Evolutionary conservation across 1,284 basidiomycete species (phyloP).

Genomic region (Melampsora larici-populina): DNA sequence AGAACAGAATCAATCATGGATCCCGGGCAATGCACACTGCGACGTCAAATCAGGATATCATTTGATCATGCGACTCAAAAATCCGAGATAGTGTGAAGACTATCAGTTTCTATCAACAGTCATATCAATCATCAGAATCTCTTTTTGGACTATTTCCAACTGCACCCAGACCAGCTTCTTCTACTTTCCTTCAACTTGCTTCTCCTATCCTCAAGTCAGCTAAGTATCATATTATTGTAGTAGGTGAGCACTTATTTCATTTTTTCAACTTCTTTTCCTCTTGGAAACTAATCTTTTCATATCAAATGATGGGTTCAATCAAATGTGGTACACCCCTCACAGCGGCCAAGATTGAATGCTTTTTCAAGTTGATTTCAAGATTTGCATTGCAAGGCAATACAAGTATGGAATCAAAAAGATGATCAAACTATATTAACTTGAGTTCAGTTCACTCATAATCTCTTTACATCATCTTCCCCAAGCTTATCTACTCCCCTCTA

Average conservation of each 20-base stretch:
- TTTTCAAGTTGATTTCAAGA: slow-evolving; percentile 98
- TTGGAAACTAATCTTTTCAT: slow-evolving; percentile 22
- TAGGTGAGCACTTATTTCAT: slow-evolving; percentile 46
- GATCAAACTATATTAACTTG: slow-evolving; percentile 50
- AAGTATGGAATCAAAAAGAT: too few species aligned
- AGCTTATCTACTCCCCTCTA: background rate
- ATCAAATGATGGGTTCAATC: slow-evolving; percentile 68
- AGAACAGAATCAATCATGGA: slow-evolving; percentile 84
- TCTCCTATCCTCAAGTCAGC: slow-evolving; percentile 32
- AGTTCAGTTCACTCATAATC: slow-evolving; percentile 9
- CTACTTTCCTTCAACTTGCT: slow-evolving; percentile 8
- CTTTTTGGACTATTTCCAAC: slow-evolving; percentile 62
- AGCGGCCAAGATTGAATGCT: slow-evolving; percentile 96
- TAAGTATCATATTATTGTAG: slow-evolving; percentile 48
- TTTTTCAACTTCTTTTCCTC: slow-evolving; percentile 5
- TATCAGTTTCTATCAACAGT: slow-evolving; percentile 81
- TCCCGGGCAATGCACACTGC: slow-evolving; percentile 74
- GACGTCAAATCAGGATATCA: slow-evolving; percentile 79
- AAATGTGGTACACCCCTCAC: slow-evolving; percentile 96
- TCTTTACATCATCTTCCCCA: background rate
- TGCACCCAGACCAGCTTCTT: slow-evolving; percentile 50
- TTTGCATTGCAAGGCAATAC: slow-evolving; percentile 97
- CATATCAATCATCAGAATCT: slow-evolving; percentile 72
- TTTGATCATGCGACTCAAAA: slow-evolving; percentile 68
- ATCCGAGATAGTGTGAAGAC: slow-evolving; percentile 82